phyloP scores from a whole-genome alignment of 768 basidiomycete species.

The Suillus variegatus region DNA sequence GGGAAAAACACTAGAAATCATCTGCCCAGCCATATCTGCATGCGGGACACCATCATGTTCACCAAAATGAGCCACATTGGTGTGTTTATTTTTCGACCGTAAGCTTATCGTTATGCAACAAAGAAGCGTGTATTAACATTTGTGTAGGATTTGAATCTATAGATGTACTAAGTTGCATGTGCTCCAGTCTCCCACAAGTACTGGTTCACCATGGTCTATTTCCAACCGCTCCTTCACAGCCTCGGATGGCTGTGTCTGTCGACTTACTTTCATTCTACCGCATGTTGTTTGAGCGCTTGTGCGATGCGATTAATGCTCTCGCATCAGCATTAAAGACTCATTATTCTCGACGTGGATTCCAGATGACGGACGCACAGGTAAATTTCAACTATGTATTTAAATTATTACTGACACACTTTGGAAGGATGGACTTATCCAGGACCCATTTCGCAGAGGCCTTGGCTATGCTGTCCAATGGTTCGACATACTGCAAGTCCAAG shows the following conservation, averaged over 20 bases:
- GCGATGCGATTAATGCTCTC: conserved; percentile 27
- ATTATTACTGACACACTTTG: not conserved
- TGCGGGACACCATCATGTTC: not conserved
- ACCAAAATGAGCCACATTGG: not conserved
- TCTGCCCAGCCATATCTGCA: not conserved
- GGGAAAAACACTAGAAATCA: not conserved
- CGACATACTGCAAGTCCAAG: conserved; percentile 17
- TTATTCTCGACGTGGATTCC: conserved; percentile 16
- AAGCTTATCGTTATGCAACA: not conserved
- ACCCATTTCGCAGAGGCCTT: conserved; percentile 33
- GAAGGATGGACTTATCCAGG: conserved; percentile 25
- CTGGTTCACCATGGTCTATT: conserved; percentile 37
- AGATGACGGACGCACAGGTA: conserved; percentile 1
- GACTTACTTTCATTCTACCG: conserved; percentile 28
- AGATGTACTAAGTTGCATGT: conserved; percentile 23
- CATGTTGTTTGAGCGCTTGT: conserved; percentile 37
- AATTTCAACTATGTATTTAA: conserved; percentile 16
- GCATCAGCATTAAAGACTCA: conserved; percentile 3
- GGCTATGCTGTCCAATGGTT: conserved; percentile 32
- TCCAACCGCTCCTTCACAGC: conserved; percentile 26
- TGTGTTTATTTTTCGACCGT: conserved; percentile 7
- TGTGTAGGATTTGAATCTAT: conserved; percentile 17
- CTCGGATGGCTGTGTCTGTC: conserved; percentile 11
- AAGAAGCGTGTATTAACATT: not conserved
- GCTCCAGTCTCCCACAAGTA: conserved; percentile 19